A percentile compares a stretch with the other conserved stretches of the same genome.
Evolutionary conservation across 2,329 filamentous ascomycete genomes (phyloP).

Genomic region (Colletotrichum destructivum): DNA sequence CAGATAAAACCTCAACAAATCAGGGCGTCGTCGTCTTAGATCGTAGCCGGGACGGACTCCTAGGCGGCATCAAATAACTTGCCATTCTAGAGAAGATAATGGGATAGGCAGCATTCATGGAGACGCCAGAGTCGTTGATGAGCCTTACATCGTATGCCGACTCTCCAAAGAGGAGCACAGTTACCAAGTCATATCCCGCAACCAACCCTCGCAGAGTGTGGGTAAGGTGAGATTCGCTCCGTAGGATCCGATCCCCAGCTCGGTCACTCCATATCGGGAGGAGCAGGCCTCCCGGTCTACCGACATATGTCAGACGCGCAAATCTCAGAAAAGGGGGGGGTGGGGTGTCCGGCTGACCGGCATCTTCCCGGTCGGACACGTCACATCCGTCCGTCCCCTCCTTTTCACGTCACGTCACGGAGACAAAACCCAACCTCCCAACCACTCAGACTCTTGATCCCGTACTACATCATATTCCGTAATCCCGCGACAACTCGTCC

Average conservation of each 20-base stretch:
- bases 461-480: background rate
- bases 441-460: background rate
- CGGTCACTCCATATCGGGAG: constrained; percentile 5
- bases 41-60: background rate
- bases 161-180: background rate
- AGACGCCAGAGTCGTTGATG: background rate
- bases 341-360: background rate
- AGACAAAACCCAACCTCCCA: background rate
- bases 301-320: background rate
- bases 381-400: background rate
- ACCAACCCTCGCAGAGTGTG: background rate
- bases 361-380: background rate
- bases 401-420: background rate
- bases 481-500: background rate
- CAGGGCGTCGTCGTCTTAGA: background rate
- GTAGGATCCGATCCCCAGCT: background rate
- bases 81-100: background rate
- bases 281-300: background rate
- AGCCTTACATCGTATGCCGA: too few relatives aligned
- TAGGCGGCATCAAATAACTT: background rate
- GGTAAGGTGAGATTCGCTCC: constrained; percentile 1
- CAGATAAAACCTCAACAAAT: background rate
- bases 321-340: background rate
- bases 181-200: background rate
- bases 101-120: background rate